Evolutionary conservation across 2,329 filamentous ascomycete species (phyloP).

Genomic region (Epichloe coenophiala): DNA sequence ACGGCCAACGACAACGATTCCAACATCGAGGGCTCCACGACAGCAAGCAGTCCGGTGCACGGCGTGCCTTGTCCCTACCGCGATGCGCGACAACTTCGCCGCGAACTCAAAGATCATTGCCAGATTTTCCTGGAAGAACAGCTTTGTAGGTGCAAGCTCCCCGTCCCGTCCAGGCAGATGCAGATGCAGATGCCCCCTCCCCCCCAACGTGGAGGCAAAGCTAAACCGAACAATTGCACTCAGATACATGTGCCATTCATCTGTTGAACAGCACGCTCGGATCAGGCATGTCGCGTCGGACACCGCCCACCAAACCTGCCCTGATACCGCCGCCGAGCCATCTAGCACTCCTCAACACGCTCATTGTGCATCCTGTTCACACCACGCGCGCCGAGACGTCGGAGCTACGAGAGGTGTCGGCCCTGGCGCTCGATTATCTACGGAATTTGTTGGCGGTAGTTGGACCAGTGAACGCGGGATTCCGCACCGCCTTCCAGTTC

Average conservation of each 20-base stretch:
- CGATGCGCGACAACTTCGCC: slow-evolving; percentile 41
- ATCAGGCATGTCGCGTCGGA: slow-evolving; percentile 29
- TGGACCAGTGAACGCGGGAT: slow-evolving; percentile 57
- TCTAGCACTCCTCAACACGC: slow-evolving; percentile 62
- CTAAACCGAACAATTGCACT: neutral
- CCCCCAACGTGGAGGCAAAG: neutral
- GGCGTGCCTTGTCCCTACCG: slow-evolving; percentile 30
- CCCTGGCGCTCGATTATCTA: slow-evolving; percentile 57
- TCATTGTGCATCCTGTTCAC: slow-evolving; percentile 68
- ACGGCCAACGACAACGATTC: slow-evolving; percentile 19
- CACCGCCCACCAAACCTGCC: slow-evolving; percentile 26
- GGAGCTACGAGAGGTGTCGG: slow-evolving; percentile 49
- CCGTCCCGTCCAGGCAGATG: neutral
- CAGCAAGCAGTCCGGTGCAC: slow-evolving; percentile 22
- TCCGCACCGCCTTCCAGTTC: slow-evolving; percentile 64
- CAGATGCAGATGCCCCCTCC: too few species aligned
- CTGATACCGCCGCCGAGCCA: slow-evolving; percentile 58
- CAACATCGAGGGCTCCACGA: slow-evolving; percentile 17
- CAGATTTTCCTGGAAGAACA: slow-evolving; percentile 65
- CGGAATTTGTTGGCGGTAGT: slow-evolving; percentile 50
- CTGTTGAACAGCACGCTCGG: slow-evolving; percentile 52
- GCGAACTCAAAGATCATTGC: slow-evolving; percentile 51
- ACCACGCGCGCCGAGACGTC: slow-evolving; percentile 57
- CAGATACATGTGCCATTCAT: slow-evolving; percentile 36
- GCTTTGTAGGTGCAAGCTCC: slow-evolving; percentile 37